Conservation (phyloP, 345 rosid species). For the Hypericum androsaemum region DNA sequence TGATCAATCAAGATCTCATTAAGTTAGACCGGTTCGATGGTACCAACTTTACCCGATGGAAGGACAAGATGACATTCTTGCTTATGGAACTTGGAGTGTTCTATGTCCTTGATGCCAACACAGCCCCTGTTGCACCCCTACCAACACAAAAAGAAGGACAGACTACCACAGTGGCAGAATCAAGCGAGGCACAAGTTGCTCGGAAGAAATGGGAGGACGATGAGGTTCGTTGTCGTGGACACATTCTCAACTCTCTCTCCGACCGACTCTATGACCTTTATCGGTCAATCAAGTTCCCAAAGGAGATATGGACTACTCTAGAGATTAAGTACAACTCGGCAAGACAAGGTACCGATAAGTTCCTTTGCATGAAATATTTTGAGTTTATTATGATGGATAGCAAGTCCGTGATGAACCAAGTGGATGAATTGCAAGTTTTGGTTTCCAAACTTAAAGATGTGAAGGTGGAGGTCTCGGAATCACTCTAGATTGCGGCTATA, state of each 20-base stretch:
- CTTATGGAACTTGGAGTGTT: too few species aligned
- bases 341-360: neutral
- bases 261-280: neutral
- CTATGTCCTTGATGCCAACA: too few species aligned
- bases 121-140: too few species aligned
- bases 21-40: too few species aligned
- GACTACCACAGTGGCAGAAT: too few species aligned
- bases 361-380: slow-evolving; percentile 4
- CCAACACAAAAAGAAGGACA: too few species aligned
- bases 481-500: neutral
- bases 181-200: too few species aligned
- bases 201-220: neutral
- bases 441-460: neutral
- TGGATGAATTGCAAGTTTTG: neutral
- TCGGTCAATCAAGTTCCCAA: neutral
- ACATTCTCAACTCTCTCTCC: neutral
- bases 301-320: neutral
- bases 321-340: neutral
- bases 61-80: too few species aligned
- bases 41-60: too few species aligned
- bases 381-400: neutral
- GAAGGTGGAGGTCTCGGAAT: neutral
- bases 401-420: neutral
- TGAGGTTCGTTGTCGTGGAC: neutral
- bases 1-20: too few species aligned